phyloP scores from a whole-genome alignment of 2,329 filamentous ascomycete species.

The Botrytis tulipae region DNA sequence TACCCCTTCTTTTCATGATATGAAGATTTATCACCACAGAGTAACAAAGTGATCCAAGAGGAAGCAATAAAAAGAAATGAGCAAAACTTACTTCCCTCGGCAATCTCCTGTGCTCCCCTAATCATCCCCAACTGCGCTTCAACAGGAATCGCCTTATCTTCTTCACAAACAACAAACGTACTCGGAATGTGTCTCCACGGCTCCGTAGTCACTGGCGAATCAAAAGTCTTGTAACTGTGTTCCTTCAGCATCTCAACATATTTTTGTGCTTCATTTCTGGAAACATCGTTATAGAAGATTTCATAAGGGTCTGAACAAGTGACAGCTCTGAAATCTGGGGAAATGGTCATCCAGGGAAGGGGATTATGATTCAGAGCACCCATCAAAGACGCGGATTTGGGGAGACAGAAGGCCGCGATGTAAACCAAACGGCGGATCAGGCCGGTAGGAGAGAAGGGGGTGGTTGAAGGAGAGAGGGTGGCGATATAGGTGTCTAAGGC shows the following conservation, averaged over 20 bases:
- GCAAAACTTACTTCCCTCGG: background rate
- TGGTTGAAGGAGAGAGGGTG: background rate
- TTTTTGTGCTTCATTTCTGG: slow-evolving; percentile 28
- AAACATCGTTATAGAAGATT: slow-evolving; percentile 42
- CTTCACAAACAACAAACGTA: slow-evolving; percentile 44
- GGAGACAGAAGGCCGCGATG: slow-evolving; percentile 25
- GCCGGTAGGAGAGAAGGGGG: background rate
- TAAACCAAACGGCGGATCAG: slow-evolving; percentile 6
- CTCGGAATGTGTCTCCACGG: slow-evolving; percentile 43
- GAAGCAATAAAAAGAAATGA: background rate
- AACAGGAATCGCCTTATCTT: slow-evolving; percentile 42
- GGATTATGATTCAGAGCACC: slow-evolving; percentile 19
- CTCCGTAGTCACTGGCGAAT: slow-evolving; percentile 36
- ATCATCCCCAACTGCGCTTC: slow-evolving; percentile 42
- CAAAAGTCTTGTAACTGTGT: slow-evolving; percentile 36
- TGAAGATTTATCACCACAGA: background rate
- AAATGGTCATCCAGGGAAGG: slow-evolving; percentile 26
- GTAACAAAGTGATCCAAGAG: slow-evolving; percentile 26
- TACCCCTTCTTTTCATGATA: background rate
- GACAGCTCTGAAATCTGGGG: slow-evolving; percentile 19
- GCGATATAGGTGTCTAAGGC: slow-evolving; percentile 37
- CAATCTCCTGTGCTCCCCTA: slow-evolving; percentile 22
- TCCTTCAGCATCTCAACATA: slow-evolving; percentile 31
- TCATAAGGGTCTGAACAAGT: slow-evolving; percentile 26
- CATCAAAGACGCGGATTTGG: slow-evolving; percentile 26